Evolutionary conservation across 2,329 filamentous ascomycete species (phyloP), one percentile per base, ranked within the genome.

Genomic region (Capronia coronata): DNA sequence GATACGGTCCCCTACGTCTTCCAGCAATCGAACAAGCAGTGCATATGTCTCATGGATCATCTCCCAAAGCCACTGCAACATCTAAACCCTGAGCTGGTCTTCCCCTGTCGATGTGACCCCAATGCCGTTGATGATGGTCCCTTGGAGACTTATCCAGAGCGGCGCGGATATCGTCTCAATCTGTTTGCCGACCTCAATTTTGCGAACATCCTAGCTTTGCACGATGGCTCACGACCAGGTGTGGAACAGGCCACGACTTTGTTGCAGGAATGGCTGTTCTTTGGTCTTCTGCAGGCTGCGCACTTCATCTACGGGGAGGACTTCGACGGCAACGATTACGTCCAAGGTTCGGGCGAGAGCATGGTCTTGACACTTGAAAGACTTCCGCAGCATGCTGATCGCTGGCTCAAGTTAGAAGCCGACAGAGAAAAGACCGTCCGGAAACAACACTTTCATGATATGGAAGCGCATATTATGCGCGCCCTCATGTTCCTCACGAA

Each of bases 181-280:
- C 43, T 43, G 9, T 48, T 30, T 30, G 39, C 13, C 21, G 30
- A 48, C 11, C n/a, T 42, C 21, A 48, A 48, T 7, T 48, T 34
- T 34, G 25, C 46, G 27, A 48, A 25, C 21, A 42, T 18, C 9
- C 25, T 48, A 38, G 29, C 14, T 9, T 21, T 43, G 46, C 16
- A 25, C 3, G 38, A 43, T 16, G 46, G 46, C 1, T 42, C 46
- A 2, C 22, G 29, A 27, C 46, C 46, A 1, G 22, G 27, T 19
- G 22, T 48, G 2, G 30, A 39, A 22, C 47, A 49, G 32, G 45
- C 41, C 47, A 49, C 47, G 1, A 45, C 6, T 2, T 30, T 49
- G 13, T 29, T 49, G 21, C 47, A 49, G 29, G 47, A 49, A 32
- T 49, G 47, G 47, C 42, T 49, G 9, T 49, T 38, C 41, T 49